A percentile compares a stretch with the other conserved stretches of the same genome.
phyloP scores from a whole-genome alignment of 805 yeast genomes.

The Wickerhamomyces bisporus region DNA sequence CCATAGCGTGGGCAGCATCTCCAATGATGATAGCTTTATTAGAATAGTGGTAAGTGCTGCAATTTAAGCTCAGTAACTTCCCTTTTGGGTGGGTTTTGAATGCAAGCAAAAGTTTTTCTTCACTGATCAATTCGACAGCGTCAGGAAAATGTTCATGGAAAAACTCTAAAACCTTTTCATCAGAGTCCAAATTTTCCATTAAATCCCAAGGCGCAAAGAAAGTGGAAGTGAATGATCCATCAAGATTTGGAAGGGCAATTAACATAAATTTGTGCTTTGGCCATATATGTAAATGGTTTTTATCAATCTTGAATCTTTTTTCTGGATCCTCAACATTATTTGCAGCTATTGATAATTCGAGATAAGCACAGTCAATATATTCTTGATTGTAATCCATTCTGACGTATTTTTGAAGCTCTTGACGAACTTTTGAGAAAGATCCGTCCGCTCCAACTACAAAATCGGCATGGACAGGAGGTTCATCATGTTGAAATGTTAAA shows the following conservation, averaged over 20 bases:
- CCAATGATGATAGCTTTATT: constrained; percentile 71
- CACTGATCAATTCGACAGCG: constrained; percentile 65
- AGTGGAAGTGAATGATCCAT: constrained; percentile 86
- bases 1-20: constrained; percentile 96
- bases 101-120: constrained; percentile 42
- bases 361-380: constrained; percentile 77
- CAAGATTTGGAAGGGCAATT: constrained; percentile 80
- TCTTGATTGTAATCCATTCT: constrained; percentile 71
- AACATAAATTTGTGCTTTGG: constrained; percentile 84
- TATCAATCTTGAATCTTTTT: constrained; percentile 37
- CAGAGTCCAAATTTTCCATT: constrained; percentile 46
- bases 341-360: constrained; percentile 76
- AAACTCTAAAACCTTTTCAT: constrained; percentile 44
- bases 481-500: constrained; percentile 20
- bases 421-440: constrained; percentile 67
- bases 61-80: constrained; percentile 66
- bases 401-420: constrained; percentile 57
- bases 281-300: constrained; percentile 89
- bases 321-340: constrained; percentile 23
- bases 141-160: constrained; percentile 65
- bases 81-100: constrained; percentile 66
- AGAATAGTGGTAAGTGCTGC: constrained; percentile 61
- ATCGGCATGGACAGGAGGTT: constrained; percentile 35
- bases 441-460: constrained; percentile 85
- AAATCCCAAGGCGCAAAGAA: constrained; percentile 77